Evolutionary conservation across 805 yeast genomes (phyloP).

Genomic region (Martiniozyma abietophila): DNA sequence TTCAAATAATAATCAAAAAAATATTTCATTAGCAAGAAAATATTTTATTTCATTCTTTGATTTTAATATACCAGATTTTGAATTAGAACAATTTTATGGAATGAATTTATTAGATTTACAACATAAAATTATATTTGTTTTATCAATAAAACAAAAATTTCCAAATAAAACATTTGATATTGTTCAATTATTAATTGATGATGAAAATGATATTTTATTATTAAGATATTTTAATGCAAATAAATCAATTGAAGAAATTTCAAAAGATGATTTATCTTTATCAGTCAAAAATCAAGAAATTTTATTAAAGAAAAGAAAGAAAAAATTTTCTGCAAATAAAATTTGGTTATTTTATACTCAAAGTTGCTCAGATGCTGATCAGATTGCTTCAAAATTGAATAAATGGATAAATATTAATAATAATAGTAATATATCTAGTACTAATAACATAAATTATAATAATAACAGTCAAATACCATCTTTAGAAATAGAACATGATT

Average conservation of each 20-base stretch:
- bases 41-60: constrained; percentile 22
- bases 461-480: no score
- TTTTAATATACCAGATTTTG: constrained; percentile 12
- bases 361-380: constrained; percentile 48
- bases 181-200: constrained; percentile 4
- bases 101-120: constrained; percentile 8
- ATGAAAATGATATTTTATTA: constrained; percentile 5
- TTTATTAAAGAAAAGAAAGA: constrained; percentile 19
- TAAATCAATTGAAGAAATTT: constrained; percentile 17
- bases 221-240: constrained; percentile 6
- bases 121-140: constrained; percentile 14
- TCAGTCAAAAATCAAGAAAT: constrained; percentile 20
- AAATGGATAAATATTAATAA: no score
- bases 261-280: constrained; percentile 17
- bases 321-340: constrained; percentile 25
- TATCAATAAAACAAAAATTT: constrained; percentile 17
- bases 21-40: constrained; percentile 13
- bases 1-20: constrained; percentile 10
- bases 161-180: constrained; percentile 14
- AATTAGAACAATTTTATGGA: constrained; percentile 1
- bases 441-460: background rate
- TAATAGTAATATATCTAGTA: no score
- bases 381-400: constrained; percentile 16
- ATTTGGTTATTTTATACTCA: constrained; percentile 60
- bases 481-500: no score